Evolutionary conservation across 1,284 basidiomycete species (phyloP).

Genomic region (Malassezia caprae): DNA sequence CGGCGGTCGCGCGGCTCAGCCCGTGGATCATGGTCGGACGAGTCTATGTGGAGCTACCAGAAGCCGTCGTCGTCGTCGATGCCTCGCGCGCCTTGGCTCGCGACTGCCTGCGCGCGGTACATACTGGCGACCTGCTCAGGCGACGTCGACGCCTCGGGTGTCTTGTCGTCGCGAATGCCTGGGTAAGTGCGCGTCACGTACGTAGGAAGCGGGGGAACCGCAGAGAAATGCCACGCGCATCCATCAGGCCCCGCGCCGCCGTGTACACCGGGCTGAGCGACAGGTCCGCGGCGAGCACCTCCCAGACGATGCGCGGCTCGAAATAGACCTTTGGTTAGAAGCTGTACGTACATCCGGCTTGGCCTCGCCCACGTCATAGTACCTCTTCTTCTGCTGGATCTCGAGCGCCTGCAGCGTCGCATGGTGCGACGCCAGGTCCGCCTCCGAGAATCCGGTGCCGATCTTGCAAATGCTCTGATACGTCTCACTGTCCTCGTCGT

Average conservation of each 20-base stretch:
- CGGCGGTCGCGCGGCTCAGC: not conserved
- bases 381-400: conserved; percentile 56
- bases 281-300: conserved; percentile 91
- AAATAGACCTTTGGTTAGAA: conserved; percentile 27
- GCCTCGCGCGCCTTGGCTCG: conserved; percentile 55
- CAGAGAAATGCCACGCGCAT: conserved; percentile 62
- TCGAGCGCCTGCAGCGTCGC: conserved; percentile 66
- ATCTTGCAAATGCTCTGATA: conserved; percentile 67
- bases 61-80: conserved; percentile 68
- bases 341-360: conserved; percentile 30
- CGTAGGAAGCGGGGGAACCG: conserved; percentile 90
- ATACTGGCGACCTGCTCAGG: conserved; percentile 94
- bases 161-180: conserved; percentile 77
- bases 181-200: not conserved
- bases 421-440: conserved; percentile 65
- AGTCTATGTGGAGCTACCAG: conserved; percentile 55
- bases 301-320: conserved; percentile 66
- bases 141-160: conserved; percentile 76
- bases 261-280: conserved; percentile 93
- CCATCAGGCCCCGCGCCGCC: conserved; percentile 68
- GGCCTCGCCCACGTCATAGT: conserved; percentile 57
- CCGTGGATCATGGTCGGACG: not conserved
- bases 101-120: conserved; percentile 72
- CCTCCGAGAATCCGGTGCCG: conserved; percentile 94
- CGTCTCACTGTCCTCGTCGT: conserved; percentile 40